Conservation (phyloP, 805 yeast species). For the Ogataea allantospora region DNA sequence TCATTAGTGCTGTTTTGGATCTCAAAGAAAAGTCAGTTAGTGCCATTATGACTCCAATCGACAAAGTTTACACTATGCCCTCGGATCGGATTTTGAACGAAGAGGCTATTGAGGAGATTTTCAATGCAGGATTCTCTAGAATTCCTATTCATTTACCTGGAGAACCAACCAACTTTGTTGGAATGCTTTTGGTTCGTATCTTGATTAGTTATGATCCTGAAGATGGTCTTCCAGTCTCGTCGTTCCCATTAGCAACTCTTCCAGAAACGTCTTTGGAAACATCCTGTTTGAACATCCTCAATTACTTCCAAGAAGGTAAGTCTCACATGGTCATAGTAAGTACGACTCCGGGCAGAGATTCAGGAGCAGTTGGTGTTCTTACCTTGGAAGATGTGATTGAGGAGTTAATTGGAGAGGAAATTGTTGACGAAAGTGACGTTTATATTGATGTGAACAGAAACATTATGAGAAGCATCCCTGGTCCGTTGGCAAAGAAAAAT, state of each 20-base stretch:
- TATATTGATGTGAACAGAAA: slow-evolving; percentile 87
- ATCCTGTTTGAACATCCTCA: slow-evolving; percentile 88
- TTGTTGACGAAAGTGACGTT: slow-evolving; percentile 94
- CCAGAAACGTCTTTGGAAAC: slow-evolving; percentile 94
- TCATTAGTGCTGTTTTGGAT: slow-evolving; percentile 89
- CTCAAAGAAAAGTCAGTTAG: slow-evolving; percentile 87
- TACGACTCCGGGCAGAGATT: slow-evolving; percentile 72
- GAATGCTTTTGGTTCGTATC: slow-evolving; percentile 91
- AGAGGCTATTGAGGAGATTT: slow-evolving; percentile 78
- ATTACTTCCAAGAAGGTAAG: slow-evolving; percentile 96
- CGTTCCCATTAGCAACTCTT: slow-evolving; percentile 91
- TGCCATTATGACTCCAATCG: slow-evolving; percentile 91
- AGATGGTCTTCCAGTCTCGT: slow-evolving; percentile 87
- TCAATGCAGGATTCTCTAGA: slow-evolving; percentile 91
- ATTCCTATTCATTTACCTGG: slow-evolving; percentile 90
- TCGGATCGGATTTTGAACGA: slow-evolving; percentile 84
- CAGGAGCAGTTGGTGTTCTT: slow-evolving; percentile 86
- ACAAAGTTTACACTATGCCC: slow-evolving; percentile 83
- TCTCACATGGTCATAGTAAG: slow-evolving; percentile 96
- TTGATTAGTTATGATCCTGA: slow-evolving; percentile 96
- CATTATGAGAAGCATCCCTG: slow-evolving; percentile 74
- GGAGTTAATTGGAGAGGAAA: slow-evolving; percentile 96
- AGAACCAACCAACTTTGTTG: slow-evolving; percentile 87
- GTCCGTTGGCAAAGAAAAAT: slow-evolving; percentile 69
- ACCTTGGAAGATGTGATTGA: slow-evolving; percentile 98